Evolutionary conservation across 2,329 filamentous ascomycete genomes (phyloP).

Genomic region (Fusarium bactridioides): DNA sequence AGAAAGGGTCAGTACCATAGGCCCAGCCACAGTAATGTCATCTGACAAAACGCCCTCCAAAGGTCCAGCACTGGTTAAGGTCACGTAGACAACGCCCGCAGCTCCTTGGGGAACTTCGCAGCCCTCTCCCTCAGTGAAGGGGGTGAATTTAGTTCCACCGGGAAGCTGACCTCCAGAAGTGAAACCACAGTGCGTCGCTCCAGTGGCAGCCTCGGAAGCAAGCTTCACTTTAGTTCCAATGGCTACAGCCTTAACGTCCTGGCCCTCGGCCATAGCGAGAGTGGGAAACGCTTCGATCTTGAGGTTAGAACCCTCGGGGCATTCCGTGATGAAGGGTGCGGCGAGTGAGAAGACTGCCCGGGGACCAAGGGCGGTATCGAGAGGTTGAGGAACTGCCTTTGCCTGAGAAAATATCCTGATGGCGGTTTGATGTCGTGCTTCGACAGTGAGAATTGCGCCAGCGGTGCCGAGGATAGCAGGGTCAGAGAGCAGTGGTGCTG

Average conservation of each 20-base stretch:
- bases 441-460: constrained; percentile 75
- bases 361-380: constrained; percentile 74
- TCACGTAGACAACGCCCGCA: constrained; percentile 71
- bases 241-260: constrained; percentile 50
- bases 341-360: constrained; percentile 77
- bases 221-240: constrained; percentile 48
- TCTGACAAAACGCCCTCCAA: constrained; percentile 63
- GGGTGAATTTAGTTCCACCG: constrained; percentile 67
- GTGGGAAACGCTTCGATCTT: constrained; percentile 67
- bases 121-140: constrained; percentile 59
- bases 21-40: constrained; percentile 71
- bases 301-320: constrained; percentile 70
- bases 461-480: constrained; percentile 70
- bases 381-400: constrained; percentile 71
- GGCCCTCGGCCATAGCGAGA: constrained; percentile 59
- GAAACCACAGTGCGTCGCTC: constrained; percentile 71
- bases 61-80: constrained; percentile 65
- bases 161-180: constrained; percentile 65
- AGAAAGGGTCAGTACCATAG: constrained; percentile 64
- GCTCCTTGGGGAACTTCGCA: constrained; percentile 70
- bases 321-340: constrained; percentile 74
- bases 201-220: constrained; percentile 57
- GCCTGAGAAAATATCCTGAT: constrained; percentile 66
- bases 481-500: constrained; percentile 69
- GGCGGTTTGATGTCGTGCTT: constrained; percentile 77